These are phyloP conservation scores for Ogataea hybrid DNA, from an alignment of 1,139 yeast species.

Conservation along the genomic window DNA sequence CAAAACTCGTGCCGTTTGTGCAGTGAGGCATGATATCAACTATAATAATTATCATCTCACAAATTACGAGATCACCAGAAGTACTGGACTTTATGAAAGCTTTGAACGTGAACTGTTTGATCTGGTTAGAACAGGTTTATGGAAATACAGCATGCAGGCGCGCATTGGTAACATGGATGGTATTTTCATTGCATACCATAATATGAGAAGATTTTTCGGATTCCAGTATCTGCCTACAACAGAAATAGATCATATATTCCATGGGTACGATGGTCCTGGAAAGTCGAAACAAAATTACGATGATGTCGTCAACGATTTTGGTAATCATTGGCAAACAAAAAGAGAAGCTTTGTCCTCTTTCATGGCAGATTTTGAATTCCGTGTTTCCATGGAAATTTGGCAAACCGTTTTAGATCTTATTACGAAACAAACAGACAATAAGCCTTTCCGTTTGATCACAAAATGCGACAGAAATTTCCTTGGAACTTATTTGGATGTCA, in stretches of 20 bases:
- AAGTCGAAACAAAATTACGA: background rate
- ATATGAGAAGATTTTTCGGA: constrained; percentile 77
- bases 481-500: constrained; percentile 30
- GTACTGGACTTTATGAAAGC: constrained; percentile 68
- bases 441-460: constrained; percentile 27
- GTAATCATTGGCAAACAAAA: constrained; percentile 29
- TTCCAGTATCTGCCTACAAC: constrained; percentile 81
- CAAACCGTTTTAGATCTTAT: constrained; percentile 47
- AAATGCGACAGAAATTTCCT: constrained; percentile 13
- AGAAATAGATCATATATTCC: constrained; percentile 64
- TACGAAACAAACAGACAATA: constrained; percentile 29
- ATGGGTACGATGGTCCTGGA: constrained; percentile 29
- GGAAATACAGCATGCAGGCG: constrained; percentile 88
- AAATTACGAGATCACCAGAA: constrained; percentile 62
- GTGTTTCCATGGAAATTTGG: constrained; percentile 58
- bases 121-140: constrained; percentile 68
- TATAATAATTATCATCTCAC: constrained; percentile 54
- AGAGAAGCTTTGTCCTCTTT: constrained; percentile 39
- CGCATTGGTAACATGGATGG: constrained; percentile 98
- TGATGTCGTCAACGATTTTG: constrained; percentile 25
- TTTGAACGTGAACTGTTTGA: constrained; percentile 79
- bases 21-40: constrained; percentile 76
- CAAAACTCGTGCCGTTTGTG: constrained; percentile 87
- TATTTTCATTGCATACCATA: constrained; percentile 88
- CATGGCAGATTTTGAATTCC: constrained; percentile 74